Evolutionary conservation across 345 rosid genomes (phyloP).

Genomic region (Camelina hispida): DNA sequence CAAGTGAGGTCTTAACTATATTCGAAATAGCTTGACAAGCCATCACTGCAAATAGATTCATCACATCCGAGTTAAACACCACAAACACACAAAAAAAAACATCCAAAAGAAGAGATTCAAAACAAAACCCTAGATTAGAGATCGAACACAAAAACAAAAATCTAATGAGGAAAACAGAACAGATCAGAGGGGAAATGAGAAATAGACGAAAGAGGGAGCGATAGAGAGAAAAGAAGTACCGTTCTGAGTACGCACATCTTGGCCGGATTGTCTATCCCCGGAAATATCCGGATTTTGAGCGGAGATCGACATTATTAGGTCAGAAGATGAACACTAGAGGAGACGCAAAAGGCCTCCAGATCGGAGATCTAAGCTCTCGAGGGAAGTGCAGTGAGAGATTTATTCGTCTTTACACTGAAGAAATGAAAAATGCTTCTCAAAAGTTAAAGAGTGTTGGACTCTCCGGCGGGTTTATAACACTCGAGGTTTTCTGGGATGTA

Average conservation of each 20-base stretch:
- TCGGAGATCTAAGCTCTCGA: slow-evolving; percentile 38
- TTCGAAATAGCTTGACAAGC: slow-evolving; percentile 97
- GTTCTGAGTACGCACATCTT: slow-evolving; percentile 96
- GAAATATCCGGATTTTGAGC: slow-evolving; percentile 78
- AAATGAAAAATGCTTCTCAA: slow-evolving; percentile 40
- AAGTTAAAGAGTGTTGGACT: slow-evolving; percentile 6
- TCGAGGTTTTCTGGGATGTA: slow-evolving; percentile 37
- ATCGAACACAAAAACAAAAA: slow-evolving; percentile 16
- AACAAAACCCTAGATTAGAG: slow-evolving; percentile 40
- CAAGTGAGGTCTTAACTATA: slow-evolving; percentile 92
- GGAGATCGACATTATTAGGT: slow-evolving; percentile 58
- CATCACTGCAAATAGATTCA: slow-evolving; percentile 56
- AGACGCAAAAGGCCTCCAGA: slow-evolving; percentile 44
- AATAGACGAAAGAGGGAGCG: background rate
- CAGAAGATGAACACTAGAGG: background rate
- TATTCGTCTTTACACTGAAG: background rate
- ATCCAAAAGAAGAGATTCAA: background rate
- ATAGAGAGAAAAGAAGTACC: slow-evolving; percentile 49
- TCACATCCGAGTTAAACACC: background rate
- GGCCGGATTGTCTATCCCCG: slow-evolving; percentile 93
- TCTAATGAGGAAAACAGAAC: background rate
- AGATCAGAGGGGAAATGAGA: slow-evolving; percentile 1
- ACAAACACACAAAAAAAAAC: background rate
- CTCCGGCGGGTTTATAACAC: slow-evolving; percentile 42
- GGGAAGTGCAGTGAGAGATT: slow-evolving; percentile 21